phyloP scores from a whole-genome alignment of 176 grass and related monocot genomes.

The Melocanna baccifera region DNA sequence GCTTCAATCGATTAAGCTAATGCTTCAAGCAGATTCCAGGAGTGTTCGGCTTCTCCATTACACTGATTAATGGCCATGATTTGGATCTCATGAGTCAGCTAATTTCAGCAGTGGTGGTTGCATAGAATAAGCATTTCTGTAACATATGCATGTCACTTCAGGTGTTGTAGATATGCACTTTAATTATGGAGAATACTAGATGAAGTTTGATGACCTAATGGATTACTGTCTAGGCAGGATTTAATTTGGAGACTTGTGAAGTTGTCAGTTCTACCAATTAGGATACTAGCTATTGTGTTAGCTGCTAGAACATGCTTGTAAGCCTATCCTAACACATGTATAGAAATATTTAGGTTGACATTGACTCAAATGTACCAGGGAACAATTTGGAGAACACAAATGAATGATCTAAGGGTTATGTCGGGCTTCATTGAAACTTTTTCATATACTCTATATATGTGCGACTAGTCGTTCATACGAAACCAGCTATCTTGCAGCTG shows the following conservation, averaged over 20 bases:
- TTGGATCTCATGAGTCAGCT: conserved; percentile 45
- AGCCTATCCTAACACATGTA: neutral
- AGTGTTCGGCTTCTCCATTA: conserved; percentile 17
- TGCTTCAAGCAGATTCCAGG: conserved; percentile 49
- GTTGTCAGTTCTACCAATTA: neutral
- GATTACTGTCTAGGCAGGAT: neutral
- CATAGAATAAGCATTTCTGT: conserved; percentile 35
- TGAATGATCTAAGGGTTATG: neutral
- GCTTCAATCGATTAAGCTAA: conserved; percentile 33
- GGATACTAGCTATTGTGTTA: neutral
- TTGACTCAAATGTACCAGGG: neutral
- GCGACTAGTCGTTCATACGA: conserved; percentile 1
- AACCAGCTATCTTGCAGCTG: conserved; percentile 27
- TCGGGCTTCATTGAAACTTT: neutral
- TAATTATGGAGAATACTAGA: conserved; percentile 20
- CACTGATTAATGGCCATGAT: conserved; percentile 43
- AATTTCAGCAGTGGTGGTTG: conserved; percentile 29
- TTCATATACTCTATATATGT: neutral
- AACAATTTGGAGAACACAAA: conserved; percentile 17
- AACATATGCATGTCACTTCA: conserved; percentile 39
- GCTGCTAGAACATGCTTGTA: neutral
- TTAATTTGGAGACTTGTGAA: conserved; percentile 2
- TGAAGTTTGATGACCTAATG: conserved; percentile 32
- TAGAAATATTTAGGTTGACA: conserved; percentile 14
- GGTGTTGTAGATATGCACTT: conserved; percentile 32